phyloP scores from a whole-genome alignment of 2,329 filamentous ascomycete species.

The Simplicillium sp. region DNA sequence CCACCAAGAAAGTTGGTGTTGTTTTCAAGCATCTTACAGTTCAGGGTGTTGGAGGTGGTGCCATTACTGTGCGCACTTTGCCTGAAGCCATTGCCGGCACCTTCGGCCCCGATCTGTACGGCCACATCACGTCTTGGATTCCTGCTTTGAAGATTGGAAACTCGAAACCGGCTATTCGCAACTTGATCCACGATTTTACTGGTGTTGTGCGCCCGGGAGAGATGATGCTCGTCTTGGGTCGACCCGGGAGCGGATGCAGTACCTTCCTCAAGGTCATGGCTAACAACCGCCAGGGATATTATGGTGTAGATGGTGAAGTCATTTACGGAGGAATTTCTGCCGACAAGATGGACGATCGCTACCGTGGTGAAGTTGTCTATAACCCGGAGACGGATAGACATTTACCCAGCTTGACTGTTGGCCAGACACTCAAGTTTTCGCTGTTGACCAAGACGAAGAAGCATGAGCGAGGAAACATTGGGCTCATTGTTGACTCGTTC shows the following conservation, averaged over 20 bases:
- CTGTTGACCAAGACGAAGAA: conserved; percentile 68
- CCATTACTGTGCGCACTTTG: conserved; percentile 61
- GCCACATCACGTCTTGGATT: conserved; percentile 12
- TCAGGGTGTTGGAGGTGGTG: conserved; percentile 56
- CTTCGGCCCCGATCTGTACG: conserved; percentile 72
- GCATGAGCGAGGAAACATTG: conserved; percentile 52
- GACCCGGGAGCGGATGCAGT: conserved; percentile 65
- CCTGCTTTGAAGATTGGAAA: conserved; percentile 5
- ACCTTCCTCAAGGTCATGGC: conserved; percentile 70
- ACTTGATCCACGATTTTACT: conserved; percentile 21
- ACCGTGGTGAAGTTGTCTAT: conserved; percentile 54
- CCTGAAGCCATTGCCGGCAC: conserved; percentile 68
- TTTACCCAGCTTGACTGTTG: conserved; percentile 64
- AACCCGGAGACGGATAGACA: conserved; percentile 66
- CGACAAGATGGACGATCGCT: conserved; percentile 38
- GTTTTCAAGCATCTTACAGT: conserved; percentile 70
- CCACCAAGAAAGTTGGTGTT: conserved; percentile 69
- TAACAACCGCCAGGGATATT: conserved; percentile 59
- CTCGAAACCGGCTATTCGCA: conserved; percentile 13
- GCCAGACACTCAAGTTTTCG: conserved; percentile 69
- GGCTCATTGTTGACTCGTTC: conserved; percentile 59
- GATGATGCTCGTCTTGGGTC: conserved; percentile 43
- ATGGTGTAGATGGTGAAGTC: conserved; percentile 56
- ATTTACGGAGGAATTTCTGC: conserved; percentile 45
- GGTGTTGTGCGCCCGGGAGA: conserved; percentile 24